phyloP scores from a whole-genome alignment of 1,139 yeast species.

The Diutina sp. region DNA sequence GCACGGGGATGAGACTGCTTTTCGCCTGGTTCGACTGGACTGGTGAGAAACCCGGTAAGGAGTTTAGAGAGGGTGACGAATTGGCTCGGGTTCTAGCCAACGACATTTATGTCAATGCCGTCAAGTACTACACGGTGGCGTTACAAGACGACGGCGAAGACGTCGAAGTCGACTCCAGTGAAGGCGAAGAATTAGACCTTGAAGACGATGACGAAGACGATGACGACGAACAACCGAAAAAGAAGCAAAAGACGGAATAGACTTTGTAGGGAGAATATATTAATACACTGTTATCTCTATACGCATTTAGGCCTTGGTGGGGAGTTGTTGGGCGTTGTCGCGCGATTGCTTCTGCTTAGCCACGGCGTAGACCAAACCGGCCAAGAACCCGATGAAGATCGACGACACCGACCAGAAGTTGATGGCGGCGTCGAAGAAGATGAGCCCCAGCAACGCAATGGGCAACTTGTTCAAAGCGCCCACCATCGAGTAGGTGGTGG shows the following conservation, averaged over 20 bases:
- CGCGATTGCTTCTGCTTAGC: constrained; percentile 68
- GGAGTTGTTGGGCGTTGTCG: constrained; percentile 31
- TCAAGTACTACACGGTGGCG: constrained; percentile 62
- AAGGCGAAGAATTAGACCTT: constrained; percentile 43
- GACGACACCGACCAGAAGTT: constrained; percentile 88
- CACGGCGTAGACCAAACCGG: constrained; percentile 90
- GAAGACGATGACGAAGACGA: constrained; percentile 29
- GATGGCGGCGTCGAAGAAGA: constrained; percentile 90
- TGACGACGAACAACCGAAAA: constrained; percentile 17
- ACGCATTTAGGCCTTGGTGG: constrained; percentile 9
- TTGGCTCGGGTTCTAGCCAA: constrained; percentile 50
- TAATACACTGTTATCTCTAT: neutral
- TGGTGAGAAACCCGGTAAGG: constrained; percentile 60
- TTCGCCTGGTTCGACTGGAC: constrained; percentile 73
- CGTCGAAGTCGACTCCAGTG: constrained; percentile 38
- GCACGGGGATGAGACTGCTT: constrained; percentile 61
- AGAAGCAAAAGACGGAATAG: constrained; percentile 6
- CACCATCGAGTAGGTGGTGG: constrained; percentile 97
- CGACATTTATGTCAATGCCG: constrained; percentile 60
- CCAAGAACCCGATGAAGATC: constrained; percentile 81
- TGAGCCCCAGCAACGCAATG: constrained; percentile 85
- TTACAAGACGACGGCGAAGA: constrained; percentile 35
- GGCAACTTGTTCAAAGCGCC: constrained; percentile 98
- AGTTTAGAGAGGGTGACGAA: constrained; percentile 61
- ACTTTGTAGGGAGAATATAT: neutral